phyloP scores from a whole-genome alignment of 345 rosid genomes.

The Physaria fendleri region DNA sequence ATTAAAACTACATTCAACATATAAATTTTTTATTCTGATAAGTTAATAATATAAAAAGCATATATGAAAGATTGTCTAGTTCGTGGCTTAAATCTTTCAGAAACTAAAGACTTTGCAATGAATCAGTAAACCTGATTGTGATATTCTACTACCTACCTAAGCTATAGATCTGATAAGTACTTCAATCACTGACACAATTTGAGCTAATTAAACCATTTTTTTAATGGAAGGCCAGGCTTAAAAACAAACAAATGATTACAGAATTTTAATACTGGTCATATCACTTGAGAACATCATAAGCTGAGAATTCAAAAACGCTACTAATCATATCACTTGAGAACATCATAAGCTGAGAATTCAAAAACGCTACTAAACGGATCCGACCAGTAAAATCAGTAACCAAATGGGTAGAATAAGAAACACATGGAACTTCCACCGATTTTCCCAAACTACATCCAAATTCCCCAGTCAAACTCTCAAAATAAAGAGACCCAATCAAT shows the following conservation, averaged over 20 bases:
- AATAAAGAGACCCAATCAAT: not conserved
- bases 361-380: not conserved
- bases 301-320: not conserved
- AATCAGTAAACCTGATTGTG: not conserved
- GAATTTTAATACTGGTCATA: too few species aligned
- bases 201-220: too few species aligned
- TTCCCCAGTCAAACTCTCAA: not conserved
- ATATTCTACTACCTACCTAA: too few species aligned
- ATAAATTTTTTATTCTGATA: not conserved
- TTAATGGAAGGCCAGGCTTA: too few species aligned
- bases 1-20: too few species aligned
- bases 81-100: not conserved
- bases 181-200: too few species aligned
- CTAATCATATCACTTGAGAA: not conserved
- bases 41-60: not conserved
- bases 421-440: not conserved
- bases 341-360: not conserved
- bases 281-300: not conserved
- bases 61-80: not conserved
- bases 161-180: too few species aligned
- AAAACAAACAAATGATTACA: too few species aligned
- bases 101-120: not conserved
- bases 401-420: not conserved
- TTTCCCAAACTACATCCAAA: too few species aligned
- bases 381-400: not conserved